Percentiles rank a stretch among this genome's conserved stretches.
Evolutionary conservation across 108 stramenopile species (phyloP).

Genomic region (Skeletonema tropicum): DNA sequence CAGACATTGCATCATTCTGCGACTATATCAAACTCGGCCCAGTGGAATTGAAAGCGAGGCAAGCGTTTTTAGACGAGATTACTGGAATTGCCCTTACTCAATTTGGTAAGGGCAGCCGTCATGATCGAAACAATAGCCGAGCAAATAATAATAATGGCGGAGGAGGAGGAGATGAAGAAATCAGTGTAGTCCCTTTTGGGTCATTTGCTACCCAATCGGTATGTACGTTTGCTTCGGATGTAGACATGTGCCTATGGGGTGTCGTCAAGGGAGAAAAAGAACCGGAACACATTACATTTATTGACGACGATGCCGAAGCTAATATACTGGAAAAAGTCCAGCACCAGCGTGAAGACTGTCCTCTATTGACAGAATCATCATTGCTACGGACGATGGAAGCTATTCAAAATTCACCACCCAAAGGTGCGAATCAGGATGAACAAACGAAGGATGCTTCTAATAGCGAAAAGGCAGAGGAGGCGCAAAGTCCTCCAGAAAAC

Average conservation of each 20-base stretch:
- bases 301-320: constrained; percentile 28
- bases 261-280: constrained; percentile 53
- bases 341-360: constrained; percentile 8
- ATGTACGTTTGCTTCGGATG: constrained; percentile 74
- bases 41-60: constrained; percentile 55
- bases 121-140: background rate
- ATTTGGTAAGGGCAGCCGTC: constrained; percentile 3
- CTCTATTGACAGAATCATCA: constrained; percentile 48
- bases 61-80: constrained; percentile 48
- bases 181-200: constrained; percentile 67
- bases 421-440: background rate
- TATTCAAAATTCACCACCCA: constrained; percentile 20
- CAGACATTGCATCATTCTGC: constrained; percentile 65
- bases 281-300: constrained; percentile 26
- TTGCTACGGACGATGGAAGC: constrained; percentile 53
- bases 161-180: constrained; percentile 2
- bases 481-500: background rate
- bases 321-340: constrained; percentile 2
- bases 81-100: constrained; percentile 17
- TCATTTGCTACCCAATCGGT: constrained; percentile 73
- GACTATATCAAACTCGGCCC: constrained; percentile 63
- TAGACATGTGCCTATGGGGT: constrained; percentile 80
- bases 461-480: constrained; percentile 12
- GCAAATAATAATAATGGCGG: background rate
- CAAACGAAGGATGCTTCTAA: background rate